Base-by-base conservation (phyloP, 1,284 basidiomycete species). In the Spongiforma sp. region DNA sequence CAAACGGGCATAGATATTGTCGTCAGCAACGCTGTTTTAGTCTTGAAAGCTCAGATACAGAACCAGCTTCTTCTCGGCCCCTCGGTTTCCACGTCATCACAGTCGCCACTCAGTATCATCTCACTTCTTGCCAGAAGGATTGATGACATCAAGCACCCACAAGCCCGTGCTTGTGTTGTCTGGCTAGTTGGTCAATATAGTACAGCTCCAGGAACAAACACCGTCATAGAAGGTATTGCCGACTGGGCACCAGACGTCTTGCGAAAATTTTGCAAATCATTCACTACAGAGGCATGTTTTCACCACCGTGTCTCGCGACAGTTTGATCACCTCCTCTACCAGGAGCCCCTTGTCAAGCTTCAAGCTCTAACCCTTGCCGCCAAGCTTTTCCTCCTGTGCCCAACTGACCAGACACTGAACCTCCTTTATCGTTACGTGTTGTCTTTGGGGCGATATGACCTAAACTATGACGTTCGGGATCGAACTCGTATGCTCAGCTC, bases 181-280 rank as follows among this genome's bases (percentile, higher is more conserved):
- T 96, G 95, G 94, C 85, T 98, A 0, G 94, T 95, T 0, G 96
- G 96, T 0, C 94, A 96, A 75, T 94, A 93, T 74, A 85, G 91
- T 5, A 81, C 81, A 11, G 76, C 68, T 56, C 41, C 67, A 64
- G 61, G 78, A 73, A 26, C 71, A 77, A 41, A 75, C 69, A 73
- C 77, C 7, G 74, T 83, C 5, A 78, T 83, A 7, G 83, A 86
- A 56, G 86, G 86, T 8, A 71, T 89, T 21, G 83, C 81, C 9
- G 75, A 79, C 26, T 96, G 93, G 93, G 94, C 91, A 0, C 93
- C 95, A 0, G 96, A 98, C 72, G 87, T 96, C 5, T 79, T 97
- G 12, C 82, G 95, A 24, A 90, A 90, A 69, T 81, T 87, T 9
- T 89, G 89, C 1, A 94, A 91, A 72, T 83, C 84, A 0, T 98